phyloP scores from a whole-genome alignment of 257 asterid species.

The Solanum pinnatisectum region DNA sequence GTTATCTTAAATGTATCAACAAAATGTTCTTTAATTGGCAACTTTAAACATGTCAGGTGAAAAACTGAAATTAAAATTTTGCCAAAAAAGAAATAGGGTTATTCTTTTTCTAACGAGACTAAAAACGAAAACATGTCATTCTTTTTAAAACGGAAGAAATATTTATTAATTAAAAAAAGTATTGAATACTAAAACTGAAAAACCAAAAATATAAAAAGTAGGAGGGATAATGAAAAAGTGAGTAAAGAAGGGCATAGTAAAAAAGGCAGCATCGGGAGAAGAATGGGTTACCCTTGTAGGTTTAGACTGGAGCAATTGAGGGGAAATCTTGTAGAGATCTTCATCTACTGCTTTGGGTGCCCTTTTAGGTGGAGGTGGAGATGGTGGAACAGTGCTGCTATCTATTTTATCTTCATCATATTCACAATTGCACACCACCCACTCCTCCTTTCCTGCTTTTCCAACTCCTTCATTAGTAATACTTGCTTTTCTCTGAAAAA shows the following conservation, averaged over 20 bases:
- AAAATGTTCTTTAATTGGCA: no score
- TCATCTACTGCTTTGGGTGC: slow-evolving; percentile 68
- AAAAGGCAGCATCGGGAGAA: background rate
- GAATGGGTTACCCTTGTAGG: slow-evolving; percentile 26
- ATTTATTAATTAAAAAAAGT: no score
- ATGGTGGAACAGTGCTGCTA: slow-evolving; percentile 8
- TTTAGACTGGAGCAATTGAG: slow-evolving; percentile 41
- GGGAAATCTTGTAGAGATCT: slow-evolving; percentile 79
- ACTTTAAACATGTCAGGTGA: no score
- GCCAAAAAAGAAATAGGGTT: no score
- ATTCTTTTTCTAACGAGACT: no score
- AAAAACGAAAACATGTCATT: no score
- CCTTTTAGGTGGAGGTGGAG: background rate
- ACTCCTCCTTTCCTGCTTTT: slow-evolving; percentile 13
- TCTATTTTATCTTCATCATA: slow-evolving; percentile 23
- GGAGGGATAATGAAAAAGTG: background rate
- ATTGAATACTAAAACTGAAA: no score
- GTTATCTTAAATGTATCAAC: no score
- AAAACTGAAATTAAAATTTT: no score
- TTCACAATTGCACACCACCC: slow-evolving; percentile 48
- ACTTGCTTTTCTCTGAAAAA: slow-evolving; percentile 24
- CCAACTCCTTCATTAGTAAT: background rate
- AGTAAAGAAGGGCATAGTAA: background rate
- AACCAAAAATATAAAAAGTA: no score
- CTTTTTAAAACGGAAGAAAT: no score